These are phyloP conservation scores for Durio zibethinus DNA, from an alignment of 345 rosid species.

Conservation along the genomic window DNA sequence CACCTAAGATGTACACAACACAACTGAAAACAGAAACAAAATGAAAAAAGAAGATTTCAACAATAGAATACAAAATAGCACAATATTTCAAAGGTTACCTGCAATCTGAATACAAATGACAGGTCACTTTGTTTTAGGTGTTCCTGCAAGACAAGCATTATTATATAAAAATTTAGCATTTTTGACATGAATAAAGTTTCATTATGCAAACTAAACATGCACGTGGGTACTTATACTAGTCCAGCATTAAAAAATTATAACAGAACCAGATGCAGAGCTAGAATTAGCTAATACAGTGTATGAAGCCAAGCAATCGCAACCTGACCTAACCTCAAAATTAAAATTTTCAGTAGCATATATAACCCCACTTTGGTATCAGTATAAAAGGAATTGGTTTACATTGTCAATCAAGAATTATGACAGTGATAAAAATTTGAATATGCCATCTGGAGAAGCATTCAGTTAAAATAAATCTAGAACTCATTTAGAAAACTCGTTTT, in stretches of 20 bases:
- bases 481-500: background rate
- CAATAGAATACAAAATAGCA: slow-evolving; percentile 1
- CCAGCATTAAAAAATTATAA: background rate
- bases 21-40: background rate
- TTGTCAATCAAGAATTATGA: background rate
- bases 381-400: background rate
- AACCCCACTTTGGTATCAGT: background rate
- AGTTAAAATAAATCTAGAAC: background rate
- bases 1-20: background rate
- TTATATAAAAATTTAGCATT: slow-evolving; percentile 16
- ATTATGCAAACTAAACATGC: background rate
- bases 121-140: slow-evolving; percentile 86
- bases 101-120: slow-evolving; percentile 89
- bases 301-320: background rate
- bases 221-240: background rate
- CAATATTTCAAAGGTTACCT: slow-evolving; percentile 43
- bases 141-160: slow-evolving; percentile 55
- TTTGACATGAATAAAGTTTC: background rate
- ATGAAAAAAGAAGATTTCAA: background rate
- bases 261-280: background rate
- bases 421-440: background rate
- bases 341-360: background rate
- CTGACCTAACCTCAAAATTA: background rate
- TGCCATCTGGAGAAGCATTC: background rate
- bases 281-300: background rate